Evolutionary conservation across 148 eudicot genomes (phyloP).

Genomic region (Agrostemma githago): DNA sequence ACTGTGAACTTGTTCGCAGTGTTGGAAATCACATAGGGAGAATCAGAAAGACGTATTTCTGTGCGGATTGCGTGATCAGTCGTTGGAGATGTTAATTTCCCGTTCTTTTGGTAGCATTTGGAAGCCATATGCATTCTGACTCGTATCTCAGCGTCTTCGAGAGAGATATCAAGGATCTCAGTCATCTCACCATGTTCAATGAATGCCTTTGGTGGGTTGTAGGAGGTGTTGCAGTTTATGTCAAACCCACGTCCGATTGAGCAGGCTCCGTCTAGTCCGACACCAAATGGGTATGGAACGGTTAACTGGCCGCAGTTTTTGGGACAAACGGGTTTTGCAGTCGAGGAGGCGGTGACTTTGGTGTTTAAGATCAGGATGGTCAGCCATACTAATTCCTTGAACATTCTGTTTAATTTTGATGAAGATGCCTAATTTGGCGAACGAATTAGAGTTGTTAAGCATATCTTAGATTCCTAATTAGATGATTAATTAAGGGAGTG

Average conservation of each 20-base stretch:
- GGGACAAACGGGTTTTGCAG: not conserved
- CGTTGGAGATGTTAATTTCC: not conserved
- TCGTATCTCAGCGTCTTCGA: conserved; percentile 12
- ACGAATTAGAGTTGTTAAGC: conserved; percentile 2
- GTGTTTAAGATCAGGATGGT: not conserved
- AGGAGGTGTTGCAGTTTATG: conserved; percentile 32
- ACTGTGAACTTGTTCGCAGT: conserved; percentile 33
- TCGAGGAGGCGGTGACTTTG: not conserved
- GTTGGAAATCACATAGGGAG: conserved; percentile 23
- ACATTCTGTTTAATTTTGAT: not conserved
- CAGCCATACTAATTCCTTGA: not conserved
- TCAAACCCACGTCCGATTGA: conserved; percentile 18
- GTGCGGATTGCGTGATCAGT: no score
- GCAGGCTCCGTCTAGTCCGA: conserved; percentile 34
- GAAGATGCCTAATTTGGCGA: not conserved
- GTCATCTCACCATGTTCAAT: not conserved
- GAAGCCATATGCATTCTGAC: conserved; percentile 11
- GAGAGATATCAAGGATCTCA: conserved; percentile 21
- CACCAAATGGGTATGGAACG: conserved; percentile 46
- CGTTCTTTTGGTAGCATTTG: conserved; percentile 21
- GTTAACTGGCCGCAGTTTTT: not conserved
- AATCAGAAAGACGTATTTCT: not conserved
- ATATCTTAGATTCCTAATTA: not conserved
- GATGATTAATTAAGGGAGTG: not conserved
- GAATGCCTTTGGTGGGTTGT: conserved; percentile 30